Evolutionary conservation across 768 basidiomycete species (phyloP), one percentile per base, ranked within the genome.

Genomic region (Amanita muscaria): DNA sequence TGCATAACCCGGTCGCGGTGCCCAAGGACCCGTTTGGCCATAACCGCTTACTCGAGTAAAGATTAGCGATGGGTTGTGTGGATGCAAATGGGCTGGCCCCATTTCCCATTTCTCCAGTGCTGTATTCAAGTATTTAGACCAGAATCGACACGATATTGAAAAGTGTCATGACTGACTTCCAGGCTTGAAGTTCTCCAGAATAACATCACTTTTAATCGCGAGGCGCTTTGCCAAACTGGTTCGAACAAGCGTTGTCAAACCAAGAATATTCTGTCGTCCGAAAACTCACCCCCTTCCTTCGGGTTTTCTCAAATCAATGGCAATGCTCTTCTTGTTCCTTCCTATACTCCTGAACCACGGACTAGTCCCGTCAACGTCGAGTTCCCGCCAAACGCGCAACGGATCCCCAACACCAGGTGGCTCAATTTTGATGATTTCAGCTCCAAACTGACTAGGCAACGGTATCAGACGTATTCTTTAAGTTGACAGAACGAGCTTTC

Each of bases 21-120:
- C 70, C 82, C 81, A 84, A 16, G 83, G 81, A 1, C 82, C 83
- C 0, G 79, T 83, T 53, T 85, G 83, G 2, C 83, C 82, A 51
- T 83, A 85, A 6, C 83, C 82, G 50, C 80, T 81, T 16, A 85
- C 79, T 50, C 92, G 88, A 5, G 91, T 94, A 57, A 88, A 92
- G 54, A 97, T 88, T 46, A 97, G 73, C 42, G 79, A 81, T 0
- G 89, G 85, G 53, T 94, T 93, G 49, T 79, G 76, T n/a, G 77
- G 79, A 16, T 74, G 76, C 3, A 84, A 56, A 43, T 70, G 68
- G 9, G 61, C 61, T 2, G 80, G 80, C 4, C 79, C 79, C 27
- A 84, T 64, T 1, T 66, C 66, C 80, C 82, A 83, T 60, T 77
- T 81, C 54, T 84, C 81, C 7, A 85, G 67, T 1, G 81, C 82